A percentile compares a stretch with the other conserved stretches of the same genome.
These are phyloP conservation scores for Helotiales sp. DNA, from an alignment of 2,329 filamentous ascomycete species.

Conservation along the genomic window DNA sequence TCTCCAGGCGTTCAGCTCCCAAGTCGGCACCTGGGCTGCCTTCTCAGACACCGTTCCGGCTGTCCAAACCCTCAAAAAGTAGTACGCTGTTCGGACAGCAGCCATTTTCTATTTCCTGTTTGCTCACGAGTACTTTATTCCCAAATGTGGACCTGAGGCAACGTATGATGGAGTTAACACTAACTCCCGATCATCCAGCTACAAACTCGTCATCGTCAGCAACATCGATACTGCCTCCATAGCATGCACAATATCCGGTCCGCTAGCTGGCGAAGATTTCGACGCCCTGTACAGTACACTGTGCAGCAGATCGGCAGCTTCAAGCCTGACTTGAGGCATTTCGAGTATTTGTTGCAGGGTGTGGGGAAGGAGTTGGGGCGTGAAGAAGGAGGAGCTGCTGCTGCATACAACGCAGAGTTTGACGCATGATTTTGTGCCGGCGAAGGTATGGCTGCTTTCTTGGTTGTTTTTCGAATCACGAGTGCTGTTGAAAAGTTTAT, in stretches of 20 bases:
- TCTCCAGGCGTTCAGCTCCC: constrained; percentile 48
- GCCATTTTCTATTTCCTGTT: too few relatives aligned
- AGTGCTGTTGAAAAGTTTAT: too few relatives aligned
- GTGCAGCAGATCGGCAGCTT: constrained; percentile 73
- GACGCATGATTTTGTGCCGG: constrained; percentile 71
- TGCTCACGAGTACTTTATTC: too few relatives aligned
- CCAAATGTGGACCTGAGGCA: too few relatives aligned
- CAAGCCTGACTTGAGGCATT: constrained; percentile 69
- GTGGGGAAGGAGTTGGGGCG: constrained; percentile 57
- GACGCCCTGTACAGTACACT: constrained; percentile 68
- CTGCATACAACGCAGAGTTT: constrained; percentile 73
- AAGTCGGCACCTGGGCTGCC: constrained; percentile 50
- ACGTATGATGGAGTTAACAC: too few relatives aligned
- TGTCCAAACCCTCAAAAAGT: constrained; percentile 47
- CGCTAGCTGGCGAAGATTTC: constrained; percentile 55
- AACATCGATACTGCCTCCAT: constrained; percentile 62
- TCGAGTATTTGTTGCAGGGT: constrained; percentile 64
- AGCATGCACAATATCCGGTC: constrained; percentile 47
- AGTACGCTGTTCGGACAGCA: too few relatives aligned
- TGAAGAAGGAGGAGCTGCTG: constrained; percentile 60
- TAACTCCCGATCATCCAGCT: too few relatives aligned
- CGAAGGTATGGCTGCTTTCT: constrained; percentile 45
- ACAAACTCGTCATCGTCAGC: constrained; percentile 57
- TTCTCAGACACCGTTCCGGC: constrained; percentile 54
- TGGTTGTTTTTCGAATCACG: neutral